phyloP scores from a whole-genome alignment of 177 flowering plant species.

The Telopea speciosissima region DNA sequence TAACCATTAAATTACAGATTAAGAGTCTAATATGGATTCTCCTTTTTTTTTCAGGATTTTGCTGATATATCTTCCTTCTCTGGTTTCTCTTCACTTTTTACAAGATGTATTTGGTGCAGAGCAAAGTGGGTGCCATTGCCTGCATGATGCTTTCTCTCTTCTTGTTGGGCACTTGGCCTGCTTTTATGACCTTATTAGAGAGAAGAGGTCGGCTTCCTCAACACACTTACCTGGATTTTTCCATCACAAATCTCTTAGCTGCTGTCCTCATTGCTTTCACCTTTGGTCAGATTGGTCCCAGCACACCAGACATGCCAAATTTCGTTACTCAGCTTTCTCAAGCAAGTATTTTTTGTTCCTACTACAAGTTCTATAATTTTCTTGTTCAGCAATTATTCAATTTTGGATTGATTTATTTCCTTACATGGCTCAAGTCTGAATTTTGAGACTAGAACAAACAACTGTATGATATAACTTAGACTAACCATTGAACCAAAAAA shows the following conservation, averaged over 20 bases:
- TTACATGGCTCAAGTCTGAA: too few relatives aligned
- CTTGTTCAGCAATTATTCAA: too few relatives aligned
- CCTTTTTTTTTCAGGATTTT: slow-evolving; percentile 21
- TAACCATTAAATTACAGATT: neutral
- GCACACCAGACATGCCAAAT: slow-evolving; percentile 51
- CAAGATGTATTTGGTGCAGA: slow-evolving; percentile 81
- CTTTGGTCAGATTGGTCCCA: slow-evolving; percentile 66
- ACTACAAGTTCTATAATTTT: too few relatives aligned
- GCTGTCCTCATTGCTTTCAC: slow-evolving; percentile 79
- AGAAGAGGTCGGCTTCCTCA: slow-evolving; percentile 90
- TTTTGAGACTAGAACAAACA: too few relatives aligned
- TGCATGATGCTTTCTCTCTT: slow-evolving; percentile 70
- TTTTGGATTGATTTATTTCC: too few relatives aligned
- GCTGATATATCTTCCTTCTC: slow-evolving; percentile 8
- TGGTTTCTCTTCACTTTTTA: slow-evolving; percentile 13
- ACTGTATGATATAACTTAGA: too few relatives aligned
- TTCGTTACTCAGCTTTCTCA: slow-evolving; percentile 68
- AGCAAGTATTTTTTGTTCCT: slow-evolving; percentile 20
- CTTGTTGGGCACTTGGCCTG: slow-evolving; percentile 94
- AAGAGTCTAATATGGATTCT: neutral
- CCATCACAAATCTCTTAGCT: slow-evolving; percentile 79
- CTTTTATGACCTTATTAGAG: slow-evolving; percentile 69
- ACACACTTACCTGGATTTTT: slow-evolving; percentile 86
- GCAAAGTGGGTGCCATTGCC: slow-evolving; percentile 82
- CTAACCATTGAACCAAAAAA: too few relatives aligned